These are phyloP conservation scores for Stephanodiscus minutulus DNA, from an alignment of 108 stramenopile species.

Conservation along the genomic window DNA sequence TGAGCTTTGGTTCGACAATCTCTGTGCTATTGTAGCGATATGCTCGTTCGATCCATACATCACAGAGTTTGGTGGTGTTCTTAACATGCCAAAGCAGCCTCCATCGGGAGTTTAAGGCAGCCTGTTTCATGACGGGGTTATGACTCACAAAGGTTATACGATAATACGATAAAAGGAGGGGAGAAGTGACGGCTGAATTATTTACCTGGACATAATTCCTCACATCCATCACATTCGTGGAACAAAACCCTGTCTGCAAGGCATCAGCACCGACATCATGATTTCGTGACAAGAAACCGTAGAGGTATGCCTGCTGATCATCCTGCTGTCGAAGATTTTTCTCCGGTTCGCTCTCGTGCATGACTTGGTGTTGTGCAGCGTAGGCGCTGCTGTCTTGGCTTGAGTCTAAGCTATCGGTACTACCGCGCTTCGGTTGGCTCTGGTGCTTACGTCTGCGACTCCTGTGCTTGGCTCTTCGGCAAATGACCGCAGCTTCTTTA, in stretches of 20 bases:
- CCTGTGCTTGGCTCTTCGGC: background rate
- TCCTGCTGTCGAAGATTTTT: conserved; percentile 2
- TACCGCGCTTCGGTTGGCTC: background rate
- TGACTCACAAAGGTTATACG: conserved; percentile 1
- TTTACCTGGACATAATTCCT: conserved; percentile 36
- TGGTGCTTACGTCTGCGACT: background rate
- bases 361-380: background rate
- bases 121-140: conserved; percentile 7
- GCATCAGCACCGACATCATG: background rate
- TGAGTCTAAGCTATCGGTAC: background rate
- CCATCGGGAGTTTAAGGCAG: conserved; percentile 44
- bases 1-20: conserved; percentile 76
- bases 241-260: conserved; percentile 30
- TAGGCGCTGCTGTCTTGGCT: background rate
- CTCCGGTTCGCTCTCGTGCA: background rate
- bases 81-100: conserved; percentile 34
- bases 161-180: background rate
- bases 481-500: background rate
- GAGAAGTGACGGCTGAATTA: background rate
- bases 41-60: conserved; percentile 70
- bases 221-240: conserved; percentile 30
- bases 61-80: conserved; percentile 27
- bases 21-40: conserved; percentile 56
- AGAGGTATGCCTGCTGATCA: conserved; percentile 36
- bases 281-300: conserved; percentile 35